Evolutionary conservation across 1,284 basidiomycete genomes (phyloP).

Genomic region (Calocybe gambosa): DNA sequence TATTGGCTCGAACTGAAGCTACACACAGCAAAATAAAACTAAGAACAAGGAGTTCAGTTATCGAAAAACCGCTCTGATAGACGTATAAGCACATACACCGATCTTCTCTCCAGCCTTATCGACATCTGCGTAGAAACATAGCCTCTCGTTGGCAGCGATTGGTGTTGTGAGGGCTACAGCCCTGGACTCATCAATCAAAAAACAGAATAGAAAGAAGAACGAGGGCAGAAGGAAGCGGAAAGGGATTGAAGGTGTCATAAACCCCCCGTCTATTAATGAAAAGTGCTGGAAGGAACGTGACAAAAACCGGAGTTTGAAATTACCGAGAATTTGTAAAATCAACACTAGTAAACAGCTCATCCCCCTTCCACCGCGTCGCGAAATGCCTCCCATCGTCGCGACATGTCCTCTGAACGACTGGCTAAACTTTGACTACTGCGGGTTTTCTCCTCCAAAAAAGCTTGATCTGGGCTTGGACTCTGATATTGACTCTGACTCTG

Average conservation of each 20-base stretch:
- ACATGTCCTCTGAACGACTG: conserved; percentile 4
- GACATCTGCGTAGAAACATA: conserved; percentile 97
- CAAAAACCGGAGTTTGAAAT: conserved; percentile 15
- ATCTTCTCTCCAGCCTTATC: conserved; percentile 92
- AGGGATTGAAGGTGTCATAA: conserved; percentile 6
- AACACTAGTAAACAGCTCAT: not conserved
- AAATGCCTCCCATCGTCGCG: not conserved
- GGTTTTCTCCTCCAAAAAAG: not conserved
- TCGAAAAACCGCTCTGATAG: not conserved
- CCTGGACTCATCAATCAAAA: conserved; percentile 22
- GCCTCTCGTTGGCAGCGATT: conserved; percentile 78
- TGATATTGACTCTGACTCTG: not conserved
- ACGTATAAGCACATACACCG: conserved; percentile 44
- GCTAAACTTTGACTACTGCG: not conserved
- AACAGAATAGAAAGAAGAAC: conserved; percentile 25
- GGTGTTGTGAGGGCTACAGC: conserved; percentile 81
- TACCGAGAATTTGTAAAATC: not conserved
- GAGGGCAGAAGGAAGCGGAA: conserved; percentile 17
- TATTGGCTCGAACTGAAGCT: not conserved
- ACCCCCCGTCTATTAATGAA: not conserved
- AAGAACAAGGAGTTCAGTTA: conserved; percentile 2
- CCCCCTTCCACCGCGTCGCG: not conserved
- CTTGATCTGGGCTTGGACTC: not conserved
- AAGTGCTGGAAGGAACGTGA: conserved; percentile 1
- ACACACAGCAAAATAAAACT: conserved; percentile 43